Percentiles rank a stretch among this genome's conserved stretches.
Evolutionary conservation across 495 filamentous ascomycete genomes (phyloP).

Genomic region (Achaetomiella virescens): DNA sequence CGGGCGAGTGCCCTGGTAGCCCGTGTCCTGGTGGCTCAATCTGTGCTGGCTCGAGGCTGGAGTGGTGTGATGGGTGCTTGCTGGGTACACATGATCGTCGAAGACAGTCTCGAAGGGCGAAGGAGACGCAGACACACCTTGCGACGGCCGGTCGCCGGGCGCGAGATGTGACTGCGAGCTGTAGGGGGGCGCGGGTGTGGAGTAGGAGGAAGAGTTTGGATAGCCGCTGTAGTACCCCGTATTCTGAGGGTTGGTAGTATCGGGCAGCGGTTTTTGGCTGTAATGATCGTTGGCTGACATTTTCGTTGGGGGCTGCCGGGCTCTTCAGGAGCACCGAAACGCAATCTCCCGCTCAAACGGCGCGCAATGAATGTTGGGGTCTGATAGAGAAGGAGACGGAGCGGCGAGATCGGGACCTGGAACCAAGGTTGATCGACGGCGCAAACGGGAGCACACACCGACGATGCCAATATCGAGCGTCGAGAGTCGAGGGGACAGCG

Average conservation of each 20-base stretch:
- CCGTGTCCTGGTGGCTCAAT: constrained; percentile 45
- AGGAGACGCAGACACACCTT: constrained; percentile 23
- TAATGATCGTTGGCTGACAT: constrained; percentile 89
- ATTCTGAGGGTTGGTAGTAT: constrained; percentile 22
- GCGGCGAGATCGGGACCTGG: background rate
- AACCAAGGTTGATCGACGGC: background rate
- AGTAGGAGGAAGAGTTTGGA: constrained; percentile 38
- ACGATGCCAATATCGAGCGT: too few relatives aligned
- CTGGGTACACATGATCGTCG: constrained; percentile 57
- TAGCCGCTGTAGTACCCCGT: constrained; percentile 27
- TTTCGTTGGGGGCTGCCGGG: constrained; percentile 16
- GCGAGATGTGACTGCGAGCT: constrained; percentile 23
- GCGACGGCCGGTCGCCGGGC: constrained; percentile 19
- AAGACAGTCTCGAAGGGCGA: constrained; percentile 50
- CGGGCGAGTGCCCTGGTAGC: constrained; percentile 49
- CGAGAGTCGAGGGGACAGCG: background rate
- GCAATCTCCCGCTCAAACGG: background rate
- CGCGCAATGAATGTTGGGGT: background rate
- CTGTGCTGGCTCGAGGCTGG: constrained; percentile 37
- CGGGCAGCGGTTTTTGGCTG: constrained; percentile 44
- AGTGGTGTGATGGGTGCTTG: constrained; percentile 33
- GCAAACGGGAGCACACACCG: background rate
- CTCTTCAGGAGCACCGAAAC: background rate
- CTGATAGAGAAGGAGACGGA: background rate
- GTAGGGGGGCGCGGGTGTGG: constrained; percentile 29